These are phyloP conservation scores for Bretschneidera sinensis DNA, from an alignment of 345 rosid genomes.

Conservation along the genomic window DNA sequence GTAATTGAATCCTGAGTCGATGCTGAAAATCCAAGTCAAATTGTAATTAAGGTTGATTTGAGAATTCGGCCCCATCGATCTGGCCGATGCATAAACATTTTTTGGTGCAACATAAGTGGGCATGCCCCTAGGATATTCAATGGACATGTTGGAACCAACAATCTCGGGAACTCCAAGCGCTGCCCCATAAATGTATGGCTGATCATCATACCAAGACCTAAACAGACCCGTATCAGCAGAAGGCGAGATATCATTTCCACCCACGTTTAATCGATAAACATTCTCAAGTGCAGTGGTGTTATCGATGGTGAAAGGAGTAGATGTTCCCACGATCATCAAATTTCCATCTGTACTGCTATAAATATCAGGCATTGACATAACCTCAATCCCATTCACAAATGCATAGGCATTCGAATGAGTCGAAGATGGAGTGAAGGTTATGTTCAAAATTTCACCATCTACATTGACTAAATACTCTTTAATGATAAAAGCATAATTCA, in stretches of 20 bases:
- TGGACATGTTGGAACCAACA: conserved; percentile 38
- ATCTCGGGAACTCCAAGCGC: conserved; percentile 43
- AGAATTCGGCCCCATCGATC: conserved; percentile 71
- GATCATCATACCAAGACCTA: conserved; percentile 79
- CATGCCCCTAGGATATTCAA: conserved; percentile 35
- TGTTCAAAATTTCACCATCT: conserved; percentile 40
- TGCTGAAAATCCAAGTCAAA: conserved; percentile 74
- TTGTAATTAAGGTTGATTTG: conserved; percentile 51
- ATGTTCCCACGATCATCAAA: conserved; percentile 38
- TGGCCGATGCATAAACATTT: conserved; percentile 62
- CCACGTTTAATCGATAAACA: conserved; percentile 75
- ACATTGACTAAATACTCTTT: conserved; percentile 78
- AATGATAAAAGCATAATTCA: conserved; percentile 52
- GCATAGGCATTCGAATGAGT: conserved; percentile 49
- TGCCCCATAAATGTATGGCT: conserved; percentile 59
- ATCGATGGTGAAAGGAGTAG: conserved; percentile 30
- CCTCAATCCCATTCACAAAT: conserved; percentile 93
- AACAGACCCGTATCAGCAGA: conserved; percentile 73
- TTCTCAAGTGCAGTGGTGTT: conserved; percentile 83
- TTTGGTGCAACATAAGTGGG: conserved; percentile 73
- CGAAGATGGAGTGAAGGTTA: conserved; percentile 64
- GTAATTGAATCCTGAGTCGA: conserved; percentile 75
- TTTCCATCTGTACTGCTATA: conserved; percentile 46
- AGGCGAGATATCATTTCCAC: conserved; percentile 82
- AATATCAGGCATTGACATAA: conserved; percentile 86